A percentile compares a stretch with the other conserved stretches of the same genome.
Evolutionary conservation across 129 eudicot species (phyloP).

Genomic region (Pulicaria dysenterica): DNA sequence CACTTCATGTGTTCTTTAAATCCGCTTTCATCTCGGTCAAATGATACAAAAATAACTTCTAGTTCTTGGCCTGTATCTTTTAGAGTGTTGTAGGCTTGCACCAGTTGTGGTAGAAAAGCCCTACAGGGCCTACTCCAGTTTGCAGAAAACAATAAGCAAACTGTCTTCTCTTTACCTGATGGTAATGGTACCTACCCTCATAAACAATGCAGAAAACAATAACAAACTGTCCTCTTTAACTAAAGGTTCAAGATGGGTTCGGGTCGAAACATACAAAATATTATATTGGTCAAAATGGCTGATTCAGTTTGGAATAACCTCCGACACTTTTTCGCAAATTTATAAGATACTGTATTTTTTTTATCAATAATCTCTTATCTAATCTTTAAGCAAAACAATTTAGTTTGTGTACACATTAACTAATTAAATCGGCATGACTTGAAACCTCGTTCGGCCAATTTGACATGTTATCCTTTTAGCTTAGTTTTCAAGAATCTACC

Average conservation of each 20-base stretch:
- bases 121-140: slow-evolving; percentile 61
- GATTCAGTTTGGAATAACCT: not conserved
- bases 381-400: not conserved
- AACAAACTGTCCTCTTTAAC: too few relatives aligned
- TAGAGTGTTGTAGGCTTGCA: slow-evolving; percentile 42
- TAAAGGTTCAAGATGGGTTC: not conserved
- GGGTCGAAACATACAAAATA: too few relatives aligned
- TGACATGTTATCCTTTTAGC: not conserved
- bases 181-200: slow-evolving; percentile 41
- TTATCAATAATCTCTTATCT: not conserved
- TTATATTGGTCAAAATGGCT: not conserved
- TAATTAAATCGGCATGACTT: not conserved
- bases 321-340: not conserved
- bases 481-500: not conserved
- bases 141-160: slow-evolving; percentile 58
- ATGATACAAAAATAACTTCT: slow-evolving; percentile 48
- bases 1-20: slow-evolving; percentile 41
- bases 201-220: not conserved
- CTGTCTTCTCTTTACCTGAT: slow-evolving; percentile 40
- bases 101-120: slow-evolving; percentile 43
- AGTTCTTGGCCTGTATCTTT: slow-evolving; percentile 32
- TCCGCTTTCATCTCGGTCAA: slow-evolving; percentile 50
- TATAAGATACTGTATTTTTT: not conserved
- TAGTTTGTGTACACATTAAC: slow-evolving; percentile 6
- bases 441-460: not conserved